Conservation (phyloP, 257 asterid species). For the Voacanga thouarsii region DNA sequence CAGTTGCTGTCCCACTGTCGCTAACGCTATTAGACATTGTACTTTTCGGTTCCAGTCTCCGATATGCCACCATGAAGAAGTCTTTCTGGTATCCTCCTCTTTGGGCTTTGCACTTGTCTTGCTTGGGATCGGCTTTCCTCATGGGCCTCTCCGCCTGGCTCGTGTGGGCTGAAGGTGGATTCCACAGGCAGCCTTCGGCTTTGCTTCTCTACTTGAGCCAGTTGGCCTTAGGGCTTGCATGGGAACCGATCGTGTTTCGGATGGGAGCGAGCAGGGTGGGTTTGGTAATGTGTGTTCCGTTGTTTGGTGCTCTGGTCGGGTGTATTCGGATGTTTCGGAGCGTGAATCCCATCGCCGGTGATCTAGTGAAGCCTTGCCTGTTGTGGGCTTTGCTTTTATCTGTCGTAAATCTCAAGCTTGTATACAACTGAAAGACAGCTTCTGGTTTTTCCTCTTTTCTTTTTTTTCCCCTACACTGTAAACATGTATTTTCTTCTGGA, state of each 20-base stretch:
- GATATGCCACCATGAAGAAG: conserved; percentile 50
- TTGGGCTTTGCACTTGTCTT: conserved; percentile 78
- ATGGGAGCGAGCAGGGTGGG: conserved; percentile 58
- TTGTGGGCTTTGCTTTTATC: conserved; percentile 60
- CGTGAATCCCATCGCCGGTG: conserved; percentile 76
- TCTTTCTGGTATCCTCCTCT: conserved; percentile 79
- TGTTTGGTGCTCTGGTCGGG: conserved; percentile 58
- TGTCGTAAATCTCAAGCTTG: conserved; percentile 53
- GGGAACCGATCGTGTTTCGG: conserved; percentile 84
- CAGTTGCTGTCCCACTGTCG: conserved; percentile 56
- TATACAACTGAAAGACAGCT: conserved; percentile 17
- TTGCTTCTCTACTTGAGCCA: conserved; percentile 54
- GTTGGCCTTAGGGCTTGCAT: conserved; percentile 48
- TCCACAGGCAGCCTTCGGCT: conserved; percentile 62
- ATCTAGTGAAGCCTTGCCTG: conserved; percentile 65
- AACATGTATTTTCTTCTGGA: neutral
- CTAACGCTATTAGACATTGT: conserved; percentile 49
- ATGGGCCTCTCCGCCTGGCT: conserved; percentile 91
- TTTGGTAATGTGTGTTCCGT: conserved; percentile 49
- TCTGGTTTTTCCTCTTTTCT: neutral
- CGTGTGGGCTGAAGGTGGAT: conserved; percentile 94
- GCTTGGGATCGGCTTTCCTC: conserved; percentile 45
- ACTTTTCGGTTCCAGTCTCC: conserved; percentile 58
- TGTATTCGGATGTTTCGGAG: conserved; percentile 46
- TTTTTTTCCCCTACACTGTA: neutral